These are phyloP conservation scores for Aspergillus viridinutans DNA, from an alignment of 2,329 filamentous ascomycete species.

Conservation along the genomic window DNA sequence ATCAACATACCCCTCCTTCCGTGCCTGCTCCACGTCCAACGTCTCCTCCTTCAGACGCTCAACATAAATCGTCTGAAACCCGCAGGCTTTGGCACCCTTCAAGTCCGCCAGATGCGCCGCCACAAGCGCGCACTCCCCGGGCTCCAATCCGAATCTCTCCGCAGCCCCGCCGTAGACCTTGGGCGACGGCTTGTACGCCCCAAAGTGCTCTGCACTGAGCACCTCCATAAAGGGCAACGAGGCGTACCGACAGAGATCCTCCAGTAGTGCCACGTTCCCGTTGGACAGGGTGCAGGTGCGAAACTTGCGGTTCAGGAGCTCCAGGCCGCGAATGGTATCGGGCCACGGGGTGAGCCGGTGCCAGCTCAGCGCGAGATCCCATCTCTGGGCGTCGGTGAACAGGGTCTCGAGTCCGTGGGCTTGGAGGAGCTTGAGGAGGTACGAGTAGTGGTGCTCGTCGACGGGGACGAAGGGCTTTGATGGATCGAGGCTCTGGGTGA, in stretches of 20 bases:
- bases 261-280: conserved; percentile 64
- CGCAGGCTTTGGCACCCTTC: conserved; percentile 59
- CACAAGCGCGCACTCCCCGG: conserved; percentile 67
- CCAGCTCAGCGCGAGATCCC: conserved; percentile 62
- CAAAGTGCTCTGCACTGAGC: conserved; percentile 66
- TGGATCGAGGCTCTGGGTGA: conserved; percentile 48
- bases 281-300: conserved; percentile 68
- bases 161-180: conserved; percentile 66
- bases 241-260: conserved; percentile 59
- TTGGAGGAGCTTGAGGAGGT: conserved; percentile 56
- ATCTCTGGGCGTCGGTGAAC: conserved; percentile 60
- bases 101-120: conserved; percentile 71
- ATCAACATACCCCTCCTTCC: conserved; percentile 61
- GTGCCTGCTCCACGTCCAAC: conserved; percentile 51
- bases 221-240: conserved; percentile 59
- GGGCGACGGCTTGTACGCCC: conserved; percentile 69
- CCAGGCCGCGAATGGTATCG: conserved; percentile 56
- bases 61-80: conserved; percentile 69
- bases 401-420: conserved; percentile 55
- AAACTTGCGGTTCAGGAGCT: conserved; percentile 52
- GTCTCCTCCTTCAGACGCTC: conserved; percentile 64
- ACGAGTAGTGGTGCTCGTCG: conserved; percentile 66
- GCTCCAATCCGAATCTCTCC: conserved; percentile 52
- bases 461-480: conserved; percentile 59
- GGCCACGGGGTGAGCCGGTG: conserved; percentile 67